Conservation (phyloP, 768 basidiomycete genomes). For the Sistotremastrum suecicum region DNA sequence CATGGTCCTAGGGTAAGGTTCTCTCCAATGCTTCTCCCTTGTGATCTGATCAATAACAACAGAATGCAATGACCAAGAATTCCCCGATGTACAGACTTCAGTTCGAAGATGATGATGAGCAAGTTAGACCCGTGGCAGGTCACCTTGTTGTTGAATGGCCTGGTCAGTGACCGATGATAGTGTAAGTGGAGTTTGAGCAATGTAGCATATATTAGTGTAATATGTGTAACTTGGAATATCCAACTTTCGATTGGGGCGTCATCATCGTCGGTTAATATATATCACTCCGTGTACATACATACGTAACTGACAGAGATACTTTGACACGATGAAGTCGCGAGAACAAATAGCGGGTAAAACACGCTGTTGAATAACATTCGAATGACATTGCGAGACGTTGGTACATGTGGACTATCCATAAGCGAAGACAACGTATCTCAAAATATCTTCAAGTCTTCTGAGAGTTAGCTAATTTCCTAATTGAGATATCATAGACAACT, state of each 20-base stretch:
- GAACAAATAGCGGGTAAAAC: too few species aligned
- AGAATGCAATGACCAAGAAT: slow-evolving; percentile 24
- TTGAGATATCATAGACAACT: slow-evolving; percentile 81
- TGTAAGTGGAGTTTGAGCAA: neutral
- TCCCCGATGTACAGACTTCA: slow-evolving; percentile 60
- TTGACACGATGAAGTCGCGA: too few species aligned
- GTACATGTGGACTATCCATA: neutral
- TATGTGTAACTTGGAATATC: neutral
- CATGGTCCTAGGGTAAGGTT: slow-evolving; percentile 24
- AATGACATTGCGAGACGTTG: too few species aligned
- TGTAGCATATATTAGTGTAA: neutral
- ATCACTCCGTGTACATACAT: too few species aligned
- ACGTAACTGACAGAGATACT: too few species aligned
- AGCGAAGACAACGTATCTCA: neutral
- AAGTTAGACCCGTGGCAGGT: slow-evolving; percentile 62
- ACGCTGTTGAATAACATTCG: too few species aligned
- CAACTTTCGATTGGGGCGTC: too few species aligned
- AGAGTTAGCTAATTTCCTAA: slow-evolving; percentile 42
- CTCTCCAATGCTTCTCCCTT: slow-evolving; percentile 7
- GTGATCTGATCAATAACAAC: slow-evolving; percentile 12
- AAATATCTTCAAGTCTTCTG: neutral
- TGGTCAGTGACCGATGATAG: slow-evolving; percentile 11
- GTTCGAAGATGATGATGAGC: slow-evolving; percentile 83
- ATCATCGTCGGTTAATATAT: too few species aligned
- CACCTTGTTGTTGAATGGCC: slow-evolving; percentile 80